Conservation (phyloP, 2,329 filamentous ascomycete genomes). For the Nemania diffusa region DNA sequence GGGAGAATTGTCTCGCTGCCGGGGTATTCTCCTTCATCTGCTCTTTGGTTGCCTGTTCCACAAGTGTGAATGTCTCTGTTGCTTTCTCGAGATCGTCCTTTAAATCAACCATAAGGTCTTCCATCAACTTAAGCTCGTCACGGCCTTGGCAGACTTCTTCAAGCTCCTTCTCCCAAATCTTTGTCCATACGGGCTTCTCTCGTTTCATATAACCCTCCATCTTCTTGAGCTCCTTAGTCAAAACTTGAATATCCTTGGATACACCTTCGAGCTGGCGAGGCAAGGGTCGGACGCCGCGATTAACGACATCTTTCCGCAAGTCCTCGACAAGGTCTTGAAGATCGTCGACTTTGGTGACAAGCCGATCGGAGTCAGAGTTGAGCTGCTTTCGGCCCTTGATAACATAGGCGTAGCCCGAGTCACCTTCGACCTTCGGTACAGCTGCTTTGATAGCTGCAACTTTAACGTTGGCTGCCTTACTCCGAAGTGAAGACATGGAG, state of each 20-base stretch:
- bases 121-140: slow-evolving; percentile 94
- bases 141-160: slow-evolving; percentile 96
- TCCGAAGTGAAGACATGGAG: slow-evolving; percentile 85
- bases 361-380: slow-evolving; percentile 85
- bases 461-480: slow-evolving; percentile 85
- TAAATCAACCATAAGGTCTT: slow-evolving; percentile 91
- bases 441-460: slow-evolving; percentile 75
- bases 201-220: slow-evolving; percentile 91
- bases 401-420: slow-evolving; percentile 86
- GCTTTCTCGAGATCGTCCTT: slow-evolving; percentile 96
- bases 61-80: slow-evolving; percentile 89
- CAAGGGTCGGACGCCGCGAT: slow-evolving; percentile 88
- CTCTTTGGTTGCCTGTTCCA: slow-evolving; percentile 98
- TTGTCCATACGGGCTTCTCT: slow-evolving; percentile 97
- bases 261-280: slow-evolving; percentile 90
- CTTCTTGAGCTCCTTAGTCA: slow-evolving; percentile 88
- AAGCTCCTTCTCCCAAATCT: slow-evolving; percentile 98
- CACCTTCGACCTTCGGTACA: slow-evolving; percentile 77
- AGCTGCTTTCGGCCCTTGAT: slow-evolving; percentile 87
- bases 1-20: slow-evolving; percentile 61
- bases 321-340: slow-evolving; percentile 98
- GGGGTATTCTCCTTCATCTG: slow-evolving; percentile 83
- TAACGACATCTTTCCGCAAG: slow-evolving; percentile 94
- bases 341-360: slow-evolving; percentile 93
- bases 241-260: slow-evolving; percentile 83